Conservation (phyloP, 2,329 filamentous ascomycete species). For the Cytospora leucostoma region DNA sequence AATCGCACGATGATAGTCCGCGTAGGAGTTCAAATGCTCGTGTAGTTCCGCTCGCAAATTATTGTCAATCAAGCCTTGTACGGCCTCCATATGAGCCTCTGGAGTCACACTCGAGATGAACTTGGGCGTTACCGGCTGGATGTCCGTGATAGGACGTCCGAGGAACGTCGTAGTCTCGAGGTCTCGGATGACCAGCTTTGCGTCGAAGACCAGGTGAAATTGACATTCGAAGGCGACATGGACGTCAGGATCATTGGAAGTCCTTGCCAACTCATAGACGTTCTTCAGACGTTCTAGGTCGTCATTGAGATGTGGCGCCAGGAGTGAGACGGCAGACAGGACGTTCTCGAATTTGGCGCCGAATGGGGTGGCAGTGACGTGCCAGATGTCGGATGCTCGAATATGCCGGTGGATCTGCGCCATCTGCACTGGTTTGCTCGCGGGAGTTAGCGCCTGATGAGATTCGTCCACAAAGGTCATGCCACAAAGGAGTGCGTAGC, state of each 20-base stretch:
- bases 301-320: background rate
- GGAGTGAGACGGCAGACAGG: background rate
- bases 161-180: background rate
- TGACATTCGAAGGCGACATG: background rate
- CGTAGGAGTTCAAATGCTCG: background rate
- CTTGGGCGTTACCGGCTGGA: background rate
- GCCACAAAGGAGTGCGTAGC: too few relatives aligned
- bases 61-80: background rate
- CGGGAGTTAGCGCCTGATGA: background rate
- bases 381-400: background rate
- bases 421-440: background rate
- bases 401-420: background rate
- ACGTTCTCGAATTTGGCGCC: background rate
- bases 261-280: background rate
- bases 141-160: constrained; percentile 5
- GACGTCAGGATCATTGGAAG: background rate
- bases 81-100: background rate
- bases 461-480: too few relatives aligned
- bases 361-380: constrained; percentile 14
- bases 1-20: background rate
- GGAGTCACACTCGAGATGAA: constrained; percentile 5
- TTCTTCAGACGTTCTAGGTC: background rate
- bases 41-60: background rate
- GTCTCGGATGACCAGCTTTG: background rate
- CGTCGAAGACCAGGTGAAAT: background rate